phyloP scores from a whole-genome alignment of 1,139 yeast genomes.

The Hansenula sp. region DNA sequence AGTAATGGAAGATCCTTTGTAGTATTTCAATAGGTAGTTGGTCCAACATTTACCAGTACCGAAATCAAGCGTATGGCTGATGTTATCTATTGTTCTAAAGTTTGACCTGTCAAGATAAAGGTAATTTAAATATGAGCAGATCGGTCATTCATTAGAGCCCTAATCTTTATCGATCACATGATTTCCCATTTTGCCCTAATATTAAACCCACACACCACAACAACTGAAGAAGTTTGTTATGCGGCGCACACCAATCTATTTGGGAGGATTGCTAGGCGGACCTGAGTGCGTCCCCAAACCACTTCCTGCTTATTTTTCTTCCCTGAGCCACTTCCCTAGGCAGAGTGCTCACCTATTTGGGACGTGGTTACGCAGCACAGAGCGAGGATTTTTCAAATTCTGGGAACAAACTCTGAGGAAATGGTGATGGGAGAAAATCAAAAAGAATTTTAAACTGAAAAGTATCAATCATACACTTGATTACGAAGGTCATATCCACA shows the following conservation, averaged over 20 bases:
- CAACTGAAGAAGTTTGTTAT: too few species aligned
- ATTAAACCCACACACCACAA: too few species aligned
- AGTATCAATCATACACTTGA: slow-evolving; percentile 10
- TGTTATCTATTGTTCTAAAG: too few species aligned
- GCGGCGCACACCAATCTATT: too few species aligned
- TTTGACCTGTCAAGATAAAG: too few species aligned
- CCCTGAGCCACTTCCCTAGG: background rate
- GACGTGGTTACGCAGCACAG: slow-evolving; percentile 1
- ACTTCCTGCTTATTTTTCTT: background rate
- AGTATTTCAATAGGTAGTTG: slow-evolving; percentile 12
- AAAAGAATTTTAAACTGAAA: slow-evolving; percentile 11
- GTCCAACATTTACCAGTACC: slow-evolving; percentile 12
- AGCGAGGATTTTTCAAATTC: background rate
- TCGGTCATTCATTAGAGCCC: too few species aligned
- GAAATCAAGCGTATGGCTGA: too few species aligned
- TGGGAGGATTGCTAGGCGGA: too few species aligned
- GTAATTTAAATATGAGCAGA: too few species aligned
- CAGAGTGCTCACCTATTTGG: background rate
- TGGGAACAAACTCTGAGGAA: background rate
- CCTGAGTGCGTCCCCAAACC: background rate
- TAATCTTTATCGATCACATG: too few species aligned
- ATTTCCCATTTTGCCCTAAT: too few species aligned
- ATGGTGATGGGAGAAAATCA: background rate
- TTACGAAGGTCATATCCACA: slow-evolving; percentile 3
- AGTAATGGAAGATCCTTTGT: background rate